Base-by-base conservation (phyloP, 1,284 basidiomycete species). In the Xerocomus nothofagi region DNA sequence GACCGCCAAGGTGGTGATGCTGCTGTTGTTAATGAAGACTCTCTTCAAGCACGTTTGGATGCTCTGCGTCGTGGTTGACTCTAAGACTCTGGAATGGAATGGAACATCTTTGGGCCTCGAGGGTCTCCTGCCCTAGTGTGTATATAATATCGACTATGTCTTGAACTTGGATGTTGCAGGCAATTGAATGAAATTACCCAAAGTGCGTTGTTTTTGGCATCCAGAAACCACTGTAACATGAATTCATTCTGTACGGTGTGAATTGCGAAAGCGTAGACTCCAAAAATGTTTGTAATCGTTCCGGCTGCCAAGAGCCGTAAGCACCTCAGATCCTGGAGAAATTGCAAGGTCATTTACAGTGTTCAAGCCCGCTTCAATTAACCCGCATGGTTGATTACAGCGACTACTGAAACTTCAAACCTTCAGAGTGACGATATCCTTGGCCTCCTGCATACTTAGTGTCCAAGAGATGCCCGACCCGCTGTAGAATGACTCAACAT, bases 401-500 rank as follows among this genome's bases (percentile, higher is more conserved):
- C 3, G 24, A 37, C 24, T 31, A 23, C 40, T 57, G n/a, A 29
- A 14, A 11, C 26, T 11, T 63, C 63, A 86, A 54, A 81, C 64
- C 64, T 84, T 81, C 50, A 92, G 73, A 26, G 73, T 80, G 31
- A 82, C 79, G 40, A 93, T 81, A 31, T 78, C 74, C 52, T 83
- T 84, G 51, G 88, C 92, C 60, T 96, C 93, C 49, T 85, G 79
- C 59, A 84, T 77, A 53, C 78, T 86, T 48, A 96, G 67, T 60
- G 88, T 86, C 93, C 93, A 96, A 15, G 84, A 80, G 54, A 95
- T 91, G n/a, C 93, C 93, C 9, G 91, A 93, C 49, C 88, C 84
- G 56, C 88, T 91, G 69, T 93, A 95, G 64, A 96, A 95, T 51
- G 94, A 92, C 55, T 92, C 90, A 3, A 93, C 84, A 58, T 93